Evolutionary conservation across 2,329 filamentous ascomycete species (phyloP), one percentile per base, ranked within the genome.

Genomic region (Paracoccidioides lutzii): DNA sequence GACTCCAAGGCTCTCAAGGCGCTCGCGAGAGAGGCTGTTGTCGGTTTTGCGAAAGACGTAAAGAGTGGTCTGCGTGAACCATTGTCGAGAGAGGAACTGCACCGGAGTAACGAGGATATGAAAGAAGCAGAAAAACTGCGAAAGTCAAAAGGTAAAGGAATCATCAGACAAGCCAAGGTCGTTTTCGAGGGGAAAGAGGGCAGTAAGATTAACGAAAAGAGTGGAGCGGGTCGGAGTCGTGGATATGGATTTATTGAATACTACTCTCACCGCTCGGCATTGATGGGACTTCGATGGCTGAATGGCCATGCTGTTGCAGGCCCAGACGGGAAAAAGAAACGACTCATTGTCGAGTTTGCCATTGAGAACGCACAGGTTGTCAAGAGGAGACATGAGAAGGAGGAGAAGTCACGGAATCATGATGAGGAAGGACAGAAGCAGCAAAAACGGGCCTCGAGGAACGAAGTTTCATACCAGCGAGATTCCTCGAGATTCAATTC

Each of bases 161-260:
- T 98, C 52, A 89, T 98, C 45, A 86, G 83, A 64, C 93, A 98
- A 73, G 87, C 91, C 55, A 98, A 96, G 76, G 81, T 98, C 55
- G 87, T 97, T 41, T 97, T 93, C 65, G 93, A 98, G 74, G 87
- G 85, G 55, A 81, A 81, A 40, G 83, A 93, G 63, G 93, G 93
- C 48, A 82, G 82, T 65, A 97, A 96, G 74, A 82, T 95, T 12
- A 73, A 79, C 7, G 90, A 95, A 72, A 78, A 81, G 45, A 82
- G 77, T 52, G 89, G 87, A 6, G 89, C 83, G 5, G 90, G 90
- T 49, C 81, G 87, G 67, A 93, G 87, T 68, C 82, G 91, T 68
- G 93, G 93, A 4, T 98, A 98, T 69, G 93, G 94, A 10, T 98
- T 98, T 75, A 87, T 98, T 62, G 93, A 98, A 73, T 98, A 96